Evolutionary conservation across 371 early-diverging fungal species (phyloP).

Genomic region (Rhizopus stolonifer): DNA sequence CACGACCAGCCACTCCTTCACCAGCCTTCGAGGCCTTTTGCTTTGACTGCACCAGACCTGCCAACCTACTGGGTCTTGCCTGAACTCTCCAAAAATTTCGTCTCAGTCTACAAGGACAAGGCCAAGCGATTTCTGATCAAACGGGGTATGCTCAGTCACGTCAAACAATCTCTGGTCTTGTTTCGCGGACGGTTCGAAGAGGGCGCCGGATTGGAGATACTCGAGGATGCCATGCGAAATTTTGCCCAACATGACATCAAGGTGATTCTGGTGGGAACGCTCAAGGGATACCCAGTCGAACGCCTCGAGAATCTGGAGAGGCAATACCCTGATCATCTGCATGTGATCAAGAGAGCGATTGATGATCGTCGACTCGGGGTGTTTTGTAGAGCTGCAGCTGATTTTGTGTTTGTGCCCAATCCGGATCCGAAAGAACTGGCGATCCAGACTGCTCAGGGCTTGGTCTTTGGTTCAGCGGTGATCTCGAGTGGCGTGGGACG

Average conservation of each 20-base stretch:
- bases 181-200: slow-evolving; percentile 55
- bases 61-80: slow-evolving; percentile 32
- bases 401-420: slow-evolving; percentile 59
- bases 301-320: slow-evolving; percentile 39
- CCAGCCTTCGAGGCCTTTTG: slow-evolving; percentile 13
- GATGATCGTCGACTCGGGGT: slow-evolving; percentile 55
- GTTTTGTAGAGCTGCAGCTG: slow-evolving; percentile 62
- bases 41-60: slow-evolving; percentile 9
- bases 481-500: slow-evolving; percentile 60
- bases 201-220: slow-evolving; percentile 47
- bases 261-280: slow-evolving; percentile 59
- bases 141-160: slow-evolving; percentile 47
- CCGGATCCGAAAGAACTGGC: slow-evolving; percentile 50
- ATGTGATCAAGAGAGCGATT: slow-evolving; percentile 43
- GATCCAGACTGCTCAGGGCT: slow-evolving; percentile 55
- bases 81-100: slow-evolving; percentile 31
- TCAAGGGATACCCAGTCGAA: slow-evolving; percentile 50
- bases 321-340: slow-evolving; percentile 50
- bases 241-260: slow-evolving; percentile 51
- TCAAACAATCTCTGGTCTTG: slow-evolving; percentile 53
- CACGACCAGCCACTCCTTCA: slow-evolving; percentile 17
- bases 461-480: slow-evolving; percentile 60
- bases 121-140: slow-evolving; percentile 53
- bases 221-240: slow-evolving; percentile 39
- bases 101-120: slow-evolving; percentile 48